phyloP scores from a whole-genome alignment of 2,329 filamentous ascomycete genomes.

The Periconia digitata region DNA sequence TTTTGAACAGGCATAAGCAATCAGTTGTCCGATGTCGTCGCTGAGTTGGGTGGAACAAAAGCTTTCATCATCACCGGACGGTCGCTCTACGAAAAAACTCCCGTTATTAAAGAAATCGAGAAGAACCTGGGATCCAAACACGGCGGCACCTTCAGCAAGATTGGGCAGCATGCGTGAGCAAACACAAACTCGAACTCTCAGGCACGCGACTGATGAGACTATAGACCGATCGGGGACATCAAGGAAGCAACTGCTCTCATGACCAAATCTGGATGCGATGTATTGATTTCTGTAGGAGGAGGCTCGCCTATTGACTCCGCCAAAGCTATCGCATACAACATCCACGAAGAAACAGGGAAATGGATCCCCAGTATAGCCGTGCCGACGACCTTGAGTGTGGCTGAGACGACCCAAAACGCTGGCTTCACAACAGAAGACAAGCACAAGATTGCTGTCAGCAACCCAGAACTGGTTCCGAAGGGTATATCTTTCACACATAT shows the following conservation, averaged over 20 bases:
- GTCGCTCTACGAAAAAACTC: constrained; percentile 57
- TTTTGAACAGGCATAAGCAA: constrained; percentile 31
- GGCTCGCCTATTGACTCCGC: constrained; percentile 56
- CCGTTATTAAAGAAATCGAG: constrained; percentile 56
- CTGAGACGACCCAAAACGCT: constrained; percentile 56
- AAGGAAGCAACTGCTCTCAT: constrained; percentile 38
- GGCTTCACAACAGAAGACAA: constrained; percentile 56
- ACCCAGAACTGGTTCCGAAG: constrained; percentile 48
- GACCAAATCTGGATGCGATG: constrained; percentile 39
- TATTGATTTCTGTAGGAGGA: constrained; percentile 44
- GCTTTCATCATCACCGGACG: constrained; percentile 59
- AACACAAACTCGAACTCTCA: constrained; percentile 25
- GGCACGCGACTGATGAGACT: constrained; percentile 10
- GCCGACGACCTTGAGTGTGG: constrained; percentile 50
- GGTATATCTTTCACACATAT: constrained; percentile 14
- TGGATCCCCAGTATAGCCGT: constrained; percentile 43
- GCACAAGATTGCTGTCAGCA: constrained; percentile 53
- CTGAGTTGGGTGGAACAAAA: constrained; percentile 45
- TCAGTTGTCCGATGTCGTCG: constrained; percentile 33
- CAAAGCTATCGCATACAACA: constrained; percentile 43
- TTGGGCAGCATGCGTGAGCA: constrained; percentile 57
- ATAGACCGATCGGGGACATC: constrained; percentile 39
- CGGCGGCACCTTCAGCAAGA: constrained; percentile 57
- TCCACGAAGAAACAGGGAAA: constrained; percentile 41
- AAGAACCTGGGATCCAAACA: constrained; percentile 50